These are phyloP conservation scores for Lachancea fermentati DNA, from an alignment of 805 yeast species.

Conservation along the genomic window DNA sequence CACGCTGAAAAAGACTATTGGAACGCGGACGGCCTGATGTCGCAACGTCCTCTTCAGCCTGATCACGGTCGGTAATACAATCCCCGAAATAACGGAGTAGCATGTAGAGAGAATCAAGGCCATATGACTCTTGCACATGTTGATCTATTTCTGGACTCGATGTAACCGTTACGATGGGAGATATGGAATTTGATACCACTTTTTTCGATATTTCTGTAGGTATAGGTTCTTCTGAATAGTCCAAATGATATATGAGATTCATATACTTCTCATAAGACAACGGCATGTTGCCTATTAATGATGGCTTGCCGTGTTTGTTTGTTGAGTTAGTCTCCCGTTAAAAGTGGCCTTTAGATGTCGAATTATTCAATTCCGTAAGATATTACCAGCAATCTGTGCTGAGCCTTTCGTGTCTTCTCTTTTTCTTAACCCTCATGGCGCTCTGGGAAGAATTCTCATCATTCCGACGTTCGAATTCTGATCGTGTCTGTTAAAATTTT, in stretches of 20 bases:
- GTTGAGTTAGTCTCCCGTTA: not conserved
- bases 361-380: no score
- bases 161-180: conserved; percentile 31
- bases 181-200: conserved; percentile 29
- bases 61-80: conserved; percentile 32
- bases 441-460: no score
- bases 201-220: conserved; percentile 31
- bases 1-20: conserved; percentile 30
- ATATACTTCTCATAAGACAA: conserved; percentile 28
- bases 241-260: conserved; percentile 27
- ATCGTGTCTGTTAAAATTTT: not conserved
- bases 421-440: no score
- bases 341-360: not conserved
- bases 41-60: conserved; percentile 10
- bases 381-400: no score
- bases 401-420: no score
- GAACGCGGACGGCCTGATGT: conserved; percentile 24
- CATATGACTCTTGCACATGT: conserved; percentile 23
- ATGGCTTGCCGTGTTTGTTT: not conserved
- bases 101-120: conserved; percentile 28
- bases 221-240: conserved; percentile 22
- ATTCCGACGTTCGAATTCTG: not conserved
- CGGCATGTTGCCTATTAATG: conserved; percentile 1
- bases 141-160: conserved; percentile 27
- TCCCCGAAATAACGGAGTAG: conserved; percentile 31